Evolutionary conservation across 2,329 filamentous ascomycete genomes (phyloP).

Genomic region (Metarhizium album): DNA sequence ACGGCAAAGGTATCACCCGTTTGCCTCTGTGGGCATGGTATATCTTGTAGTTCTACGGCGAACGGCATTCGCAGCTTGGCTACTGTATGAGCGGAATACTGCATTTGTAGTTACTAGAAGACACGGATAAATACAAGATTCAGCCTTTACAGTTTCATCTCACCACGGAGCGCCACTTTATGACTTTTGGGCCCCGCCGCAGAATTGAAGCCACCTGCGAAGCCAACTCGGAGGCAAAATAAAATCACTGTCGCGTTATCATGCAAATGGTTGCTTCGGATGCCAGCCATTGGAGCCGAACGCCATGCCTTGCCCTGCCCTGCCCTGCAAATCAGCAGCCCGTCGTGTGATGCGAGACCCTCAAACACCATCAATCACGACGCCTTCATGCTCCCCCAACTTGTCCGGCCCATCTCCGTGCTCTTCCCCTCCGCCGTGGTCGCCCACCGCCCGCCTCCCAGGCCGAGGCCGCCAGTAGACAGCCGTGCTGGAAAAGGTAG

Average conservation of each 20-base stretch:
- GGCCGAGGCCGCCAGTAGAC: constrained; percentile 13
- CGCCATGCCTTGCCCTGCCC: neutral
- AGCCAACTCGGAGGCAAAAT: too few relatives aligned
- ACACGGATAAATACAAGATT: neutral
- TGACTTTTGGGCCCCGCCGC: too few relatives aligned
- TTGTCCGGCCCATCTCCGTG: neutral
- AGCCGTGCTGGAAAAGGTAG: constrained; percentile 12
- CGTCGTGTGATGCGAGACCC: too few relatives aligned
- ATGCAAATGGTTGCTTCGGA: too few relatives aligned
- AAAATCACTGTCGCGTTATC: too few relatives aligned
- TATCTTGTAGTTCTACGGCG: neutral
- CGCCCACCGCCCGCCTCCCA: neutral
- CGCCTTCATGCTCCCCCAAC: neutral
- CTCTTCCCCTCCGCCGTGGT: neutral
- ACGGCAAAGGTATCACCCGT: too few relatives aligned
- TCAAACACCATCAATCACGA: neutral
- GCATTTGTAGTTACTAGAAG: neutral
- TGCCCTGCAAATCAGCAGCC: too few relatives aligned
- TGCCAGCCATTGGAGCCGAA: neutral
- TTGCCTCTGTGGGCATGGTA: too few relatives aligned
- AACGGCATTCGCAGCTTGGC: neutral
- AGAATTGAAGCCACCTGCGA: too few relatives aligned
- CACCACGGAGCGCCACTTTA: too few relatives aligned
- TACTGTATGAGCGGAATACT: neutral
- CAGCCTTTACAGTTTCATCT: neutral